Base-by-base conservation (phyloP, 495 filamentous ascomycete species). In the Hypoxylon fragiforme region DNA sequence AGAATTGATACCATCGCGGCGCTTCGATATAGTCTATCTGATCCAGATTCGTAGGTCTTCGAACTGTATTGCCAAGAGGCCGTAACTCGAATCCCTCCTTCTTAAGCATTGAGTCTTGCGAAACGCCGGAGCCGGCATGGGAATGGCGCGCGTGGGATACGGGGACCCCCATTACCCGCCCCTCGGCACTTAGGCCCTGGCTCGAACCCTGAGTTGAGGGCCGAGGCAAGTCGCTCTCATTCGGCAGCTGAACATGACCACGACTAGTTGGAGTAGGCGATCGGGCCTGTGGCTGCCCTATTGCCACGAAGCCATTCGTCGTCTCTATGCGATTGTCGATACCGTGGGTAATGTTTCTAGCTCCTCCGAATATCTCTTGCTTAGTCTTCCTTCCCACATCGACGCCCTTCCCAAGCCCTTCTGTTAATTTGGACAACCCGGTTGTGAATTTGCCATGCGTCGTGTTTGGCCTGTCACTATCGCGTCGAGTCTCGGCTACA, bases 341-440 rank as follows among this genome's bases (percentile, higher is more conserved):
- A 24, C 83, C 84, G 12, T 83, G 79, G 3, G 83, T 81, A 14
- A 91, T 74, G 16, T 74, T 79, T 31, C 67, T 77, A 28, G 83
- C 64, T 7, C 82, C 82, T 35, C 71, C 71, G 2, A 73, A 49
- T 35, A 80, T 53, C 7, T 71, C 76, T 12, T 73, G 63, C 2
- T 71, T 66, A 11, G 70, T 68, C 5, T 62, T 64, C 34, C 64
- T 62, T 18, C 75, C 65, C 1, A 38, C 65, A 51, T 64, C 67
- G 19, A 72, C 69, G 16, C 72, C 74, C 42, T 72, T 74, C 39
- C 64, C 70, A n/a, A 77, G 44, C 7, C 68, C 61, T 44, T 43
- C 68, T 16, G 34, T 73, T 63, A 51, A 73, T 64, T 62, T 74
- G 62, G 56, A 69, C 31, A 48, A 74, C 38, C 47, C 69, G 39